Evolutionary conservation across 2,329 filamentous ascomycete genomes (phyloP).

Genomic region (Phaeoacremonium minimum): DNA sequence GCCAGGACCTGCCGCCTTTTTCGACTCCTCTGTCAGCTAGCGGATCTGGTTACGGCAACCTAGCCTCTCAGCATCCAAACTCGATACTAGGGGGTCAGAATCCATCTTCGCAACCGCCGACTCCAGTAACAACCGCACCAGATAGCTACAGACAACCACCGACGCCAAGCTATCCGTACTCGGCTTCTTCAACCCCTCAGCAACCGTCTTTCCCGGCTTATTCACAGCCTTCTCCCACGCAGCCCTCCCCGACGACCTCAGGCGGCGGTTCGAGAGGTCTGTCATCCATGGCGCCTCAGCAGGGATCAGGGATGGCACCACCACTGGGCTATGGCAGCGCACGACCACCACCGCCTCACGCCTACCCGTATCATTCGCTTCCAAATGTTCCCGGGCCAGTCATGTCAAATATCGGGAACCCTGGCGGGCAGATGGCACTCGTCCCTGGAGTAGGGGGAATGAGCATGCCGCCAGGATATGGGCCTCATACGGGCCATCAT

Average conservation of each 20-base stretch:
- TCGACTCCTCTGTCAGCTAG: conserved; percentile 55
- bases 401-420: conserved; percentile 74
- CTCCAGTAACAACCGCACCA: conserved; percentile 51
- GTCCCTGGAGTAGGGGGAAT: conserved; percentile 48
- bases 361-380: background rate
- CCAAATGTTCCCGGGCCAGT: conserved; percentile 41
- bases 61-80: conserved; percentile 22
- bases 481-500: conserved; percentile 35
- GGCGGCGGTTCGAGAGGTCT: conserved; percentile 28
- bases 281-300: conserved; percentile 31
- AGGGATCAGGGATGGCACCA: conserved; percentile 28
- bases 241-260: background rate
- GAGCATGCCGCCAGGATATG: conserved; percentile 51
- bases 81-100: conserved; percentile 33
- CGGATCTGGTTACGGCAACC: conserved; percentile 25
- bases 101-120: conserved; percentile 38
- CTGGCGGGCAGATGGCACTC: conserved; percentile 66
- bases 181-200: conserved; percentile 24
- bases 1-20: conserved; percentile 62
- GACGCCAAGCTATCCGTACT: conserved; percentile 55
- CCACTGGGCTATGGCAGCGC: conserved; percentile 10
- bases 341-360: conserved; percentile 16
- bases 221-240: conserved; percentile 1
- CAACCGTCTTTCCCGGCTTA: conserved; percentile 2
- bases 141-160: conserved; percentile 57